A percentile compares a stretch with the other conserved stretches of the same genome.
Conservation (phyloP, 2,329 filamentous ascomycete species). For the Pleoardoris graminearum region DNA sequence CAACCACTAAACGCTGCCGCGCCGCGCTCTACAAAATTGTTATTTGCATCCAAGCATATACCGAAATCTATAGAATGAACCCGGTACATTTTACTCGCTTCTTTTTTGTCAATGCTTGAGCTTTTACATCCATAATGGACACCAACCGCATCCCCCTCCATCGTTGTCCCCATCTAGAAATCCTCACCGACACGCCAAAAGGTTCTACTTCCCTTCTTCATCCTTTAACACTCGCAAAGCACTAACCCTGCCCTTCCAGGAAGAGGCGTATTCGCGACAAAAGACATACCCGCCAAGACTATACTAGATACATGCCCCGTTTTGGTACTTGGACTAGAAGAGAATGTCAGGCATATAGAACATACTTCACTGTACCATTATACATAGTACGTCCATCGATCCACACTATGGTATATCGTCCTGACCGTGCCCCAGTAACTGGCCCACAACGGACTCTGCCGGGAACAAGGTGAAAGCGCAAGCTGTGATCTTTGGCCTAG, state of each 20-base stretch:
- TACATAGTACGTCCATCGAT: conserved; percentile 55
- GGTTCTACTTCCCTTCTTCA: conserved; percentile 38
- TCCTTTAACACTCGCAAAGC: background rate
- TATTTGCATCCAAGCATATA: background rate
- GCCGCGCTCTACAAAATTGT: background rate
- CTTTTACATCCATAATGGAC: background rate
- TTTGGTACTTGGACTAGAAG: conserved; percentile 52
- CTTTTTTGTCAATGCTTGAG: no score
- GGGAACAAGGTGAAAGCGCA: conserved; percentile 48
- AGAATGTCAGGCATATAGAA: conserved; percentile 55
- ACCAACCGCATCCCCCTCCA: conserved; percentile 38
- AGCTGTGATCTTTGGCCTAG: conserved; percentile 59
- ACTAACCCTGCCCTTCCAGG: conserved; percentile 44
- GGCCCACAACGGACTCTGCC: conserved; percentile 39
- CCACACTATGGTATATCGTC: background rate
- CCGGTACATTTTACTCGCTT: conserved; percentile 1
- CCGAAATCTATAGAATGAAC: no score
- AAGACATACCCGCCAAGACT: conserved; percentile 52
- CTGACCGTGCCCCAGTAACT: conserved; percentile 42
- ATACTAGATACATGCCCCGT: conserved; percentile 59
- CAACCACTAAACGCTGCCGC: conserved; percentile 2
- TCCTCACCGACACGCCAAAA: conserved; percentile 57
- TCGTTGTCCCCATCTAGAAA: conserved; percentile 48
- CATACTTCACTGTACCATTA: conserved; percentile 60
- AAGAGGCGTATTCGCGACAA: conserved; percentile 56